A percentile compares a stretch with the other conserved stretches of the same genome.
Evolutionary conservation across 2,329 filamentous ascomycete species (phyloP).

Genomic region (Exophiala oligosperma): DNA sequence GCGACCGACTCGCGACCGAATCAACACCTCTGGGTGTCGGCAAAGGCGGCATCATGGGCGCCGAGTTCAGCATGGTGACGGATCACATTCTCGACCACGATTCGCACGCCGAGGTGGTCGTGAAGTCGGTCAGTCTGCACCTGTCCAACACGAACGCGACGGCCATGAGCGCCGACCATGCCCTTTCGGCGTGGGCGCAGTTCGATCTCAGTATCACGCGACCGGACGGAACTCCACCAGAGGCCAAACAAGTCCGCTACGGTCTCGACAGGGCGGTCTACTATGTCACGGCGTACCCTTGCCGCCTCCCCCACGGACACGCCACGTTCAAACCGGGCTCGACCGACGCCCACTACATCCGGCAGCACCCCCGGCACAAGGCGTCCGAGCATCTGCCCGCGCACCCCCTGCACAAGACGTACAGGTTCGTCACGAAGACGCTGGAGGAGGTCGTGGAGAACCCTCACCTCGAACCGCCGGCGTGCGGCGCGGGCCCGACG

Average conservation of each 20-base stretch:
- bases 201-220: conserved; percentile 16
- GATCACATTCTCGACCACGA: conserved; percentile 31
- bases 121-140: conserved; percentile 30
- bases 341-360: conserved; percentile 7
- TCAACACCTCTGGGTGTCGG: conserved; percentile 41
- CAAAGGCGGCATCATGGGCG: conserved; percentile 38
- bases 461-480: conserved; percentile 14
- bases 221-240: conserved; percentile 27
- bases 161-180: conserved; percentile 14
- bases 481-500: conserved; percentile 3
- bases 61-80: conserved; percentile 40
- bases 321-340: conserved; percentile 19
- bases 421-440: conserved; percentile 23
- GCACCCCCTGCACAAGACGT: conserved; percentile 28
- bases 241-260: conserved; percentile 33
- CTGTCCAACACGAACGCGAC: conserved; percentile 24
- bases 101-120: conserved; percentile 18
- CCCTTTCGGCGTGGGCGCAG: conserved; percentile 25
- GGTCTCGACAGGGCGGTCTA: conserved; percentile 52
- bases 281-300: conserved; percentile 57
- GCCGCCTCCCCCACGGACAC: conserved; percentile 45
- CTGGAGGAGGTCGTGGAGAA: conserved; percentile 19
- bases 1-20: conserved; percentile 38
- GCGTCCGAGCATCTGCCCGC: conserved; percentile 25
- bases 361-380: conserved; percentile 20